Evolutionary conservation across 2,329 filamentous ascomycete species (phyloP), one percentile per base, ranked within the genome.

Genomic region (Monilinia laxa): DNA sequence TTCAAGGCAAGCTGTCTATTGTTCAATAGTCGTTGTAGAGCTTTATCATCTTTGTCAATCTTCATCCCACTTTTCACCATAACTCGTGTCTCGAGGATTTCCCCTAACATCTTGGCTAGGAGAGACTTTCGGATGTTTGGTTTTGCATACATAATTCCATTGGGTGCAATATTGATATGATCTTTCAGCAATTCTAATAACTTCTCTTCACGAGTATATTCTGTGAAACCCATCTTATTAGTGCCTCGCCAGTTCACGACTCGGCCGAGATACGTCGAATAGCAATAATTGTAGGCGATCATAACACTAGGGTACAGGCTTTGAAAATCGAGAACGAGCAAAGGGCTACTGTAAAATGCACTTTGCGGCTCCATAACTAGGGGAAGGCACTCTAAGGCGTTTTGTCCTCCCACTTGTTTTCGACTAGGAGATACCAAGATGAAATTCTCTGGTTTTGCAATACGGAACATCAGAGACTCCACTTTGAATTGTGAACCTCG

Each of bases 61-160:
- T 97, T 97, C 94, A 99, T 97, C 16, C 94, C 93, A 72, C 88
- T 91, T 79, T 99, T 99, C 67, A 99, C 91, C 95, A 99, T 99
- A 47, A 98, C 90, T 69, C 95, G 86, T 7, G 95, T 98, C 78
- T 98, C 94, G 16, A 99, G 83, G 31, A 99, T 96, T 78, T 99
- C 95, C 3, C 90, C 90, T 69, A 99, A 81, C 95, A 99, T 99
- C 79, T 96, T 97, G 4, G 94, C 94, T 4, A 99, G 82, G 6
- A 99, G 82, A 0, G 93, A 97, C 78, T 93, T 96, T 42, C 95
- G 88, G 73, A 97, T 89, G 72, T 91, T 86, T 0, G 91, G 83
- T 73, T 93, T 96, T 68, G 87, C 88, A 74, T 96, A 99, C 87
- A 99, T 96, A 81, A 98, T 95, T 0, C 95, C 95, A 73, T 99